Percentiles rank a stretch among this genome's conserved stretches.
Conservation (phyloP, 1,139 yeast species). For the Nakaseomyces sp. region DNA sequence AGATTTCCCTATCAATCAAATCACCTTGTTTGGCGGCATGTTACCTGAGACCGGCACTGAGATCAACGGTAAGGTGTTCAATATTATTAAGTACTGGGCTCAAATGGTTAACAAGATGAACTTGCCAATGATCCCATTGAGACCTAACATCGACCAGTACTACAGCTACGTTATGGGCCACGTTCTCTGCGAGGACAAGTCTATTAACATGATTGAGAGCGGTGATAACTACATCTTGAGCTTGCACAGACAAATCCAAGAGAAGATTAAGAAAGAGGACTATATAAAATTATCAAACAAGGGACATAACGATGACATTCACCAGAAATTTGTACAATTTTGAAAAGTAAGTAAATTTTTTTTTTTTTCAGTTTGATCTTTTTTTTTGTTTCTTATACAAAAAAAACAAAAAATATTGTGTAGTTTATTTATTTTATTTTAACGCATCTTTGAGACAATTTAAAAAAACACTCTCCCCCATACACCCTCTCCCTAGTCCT, state of each 20-base stretch:
- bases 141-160: slow-evolving; percentile 28
- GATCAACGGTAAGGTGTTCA: slow-evolving; percentile 60
- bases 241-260: slow-evolving; percentile 53
- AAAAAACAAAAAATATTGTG: no score
- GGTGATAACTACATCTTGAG: slow-evolving; percentile 53
- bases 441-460: no score
- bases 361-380: background rate
- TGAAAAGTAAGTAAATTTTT: background rate
- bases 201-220: slow-evolving; percentile 42
- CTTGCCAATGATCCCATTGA: slow-evolving; percentile 24
- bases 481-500: no score
- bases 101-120: slow-evolving; percentile 18
- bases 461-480: no score
- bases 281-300: slow-evolving; percentile 18
- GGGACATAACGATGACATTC: slow-evolving; percentile 27
- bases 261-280: slow-evolving; percentile 40
- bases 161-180: slow-evolving; percentile 34
- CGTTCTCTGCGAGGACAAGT: slow-evolving; percentile 66
- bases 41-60: slow-evolving; percentile 66
- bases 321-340: slow-evolving; percentile 32
- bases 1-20: slow-evolving; percentile 41
- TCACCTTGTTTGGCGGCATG: slow-evolving; percentile 22
- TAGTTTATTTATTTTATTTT: no score
- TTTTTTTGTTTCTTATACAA: no score
- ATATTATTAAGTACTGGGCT: slow-evolving; percentile 39